Conservation (phyloP, 495 filamentous ascomycete species). For the Baudoinia panamericana region DNA sequence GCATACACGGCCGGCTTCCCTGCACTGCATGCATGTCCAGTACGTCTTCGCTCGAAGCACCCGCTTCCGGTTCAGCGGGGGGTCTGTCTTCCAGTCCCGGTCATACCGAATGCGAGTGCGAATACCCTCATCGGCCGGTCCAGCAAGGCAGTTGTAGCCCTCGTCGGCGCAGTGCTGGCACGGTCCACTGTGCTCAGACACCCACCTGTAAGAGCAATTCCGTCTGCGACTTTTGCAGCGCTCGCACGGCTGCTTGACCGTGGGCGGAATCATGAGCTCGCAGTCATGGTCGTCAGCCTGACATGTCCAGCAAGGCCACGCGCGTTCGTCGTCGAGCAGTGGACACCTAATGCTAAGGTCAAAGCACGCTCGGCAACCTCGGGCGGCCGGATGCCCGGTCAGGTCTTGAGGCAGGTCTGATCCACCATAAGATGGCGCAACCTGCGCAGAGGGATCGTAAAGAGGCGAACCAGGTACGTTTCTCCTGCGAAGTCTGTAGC, state of each 20-base stretch:
- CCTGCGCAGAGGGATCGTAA: too few relatives aligned
- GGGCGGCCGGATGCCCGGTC: constrained; percentile 19
- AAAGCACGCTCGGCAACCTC: constrained; percentile 22
- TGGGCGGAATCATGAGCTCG: constrained; percentile 18
- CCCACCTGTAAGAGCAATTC: constrained; percentile 20
- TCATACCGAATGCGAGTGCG: constrained; percentile 9
- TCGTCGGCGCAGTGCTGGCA: constrained; percentile 16
- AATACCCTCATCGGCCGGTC: constrained; percentile 13
- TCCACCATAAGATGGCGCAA: background rate
- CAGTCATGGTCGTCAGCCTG: constrained; percentile 20
- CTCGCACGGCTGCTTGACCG: constrained; percentile 21
- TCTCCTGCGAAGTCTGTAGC: constrained; percentile 1
- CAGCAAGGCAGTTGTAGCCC: constrained; percentile 22
- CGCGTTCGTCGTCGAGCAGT: constrained; percentile 17
- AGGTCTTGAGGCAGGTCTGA: constrained; percentile 8
- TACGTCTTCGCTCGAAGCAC: background rate
- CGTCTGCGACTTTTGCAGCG: constrained; percentile 12
- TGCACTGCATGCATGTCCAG: constrained; percentile 15
- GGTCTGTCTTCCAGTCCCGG: constrained; percentile 3
- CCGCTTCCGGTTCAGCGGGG: background rate
- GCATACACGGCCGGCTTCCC: constrained; percentile 6
- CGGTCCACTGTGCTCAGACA: constrained; percentile 13
- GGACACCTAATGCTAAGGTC: constrained; percentile 15
- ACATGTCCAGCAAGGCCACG: constrained; percentile 22
- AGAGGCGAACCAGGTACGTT: too few relatives aligned